Evolutionary conservation across 768 basidiomycete genomes (phyloP), one percentile per base, ranked within the genome.

Genomic region (Termitomyces sp.): DNA sequence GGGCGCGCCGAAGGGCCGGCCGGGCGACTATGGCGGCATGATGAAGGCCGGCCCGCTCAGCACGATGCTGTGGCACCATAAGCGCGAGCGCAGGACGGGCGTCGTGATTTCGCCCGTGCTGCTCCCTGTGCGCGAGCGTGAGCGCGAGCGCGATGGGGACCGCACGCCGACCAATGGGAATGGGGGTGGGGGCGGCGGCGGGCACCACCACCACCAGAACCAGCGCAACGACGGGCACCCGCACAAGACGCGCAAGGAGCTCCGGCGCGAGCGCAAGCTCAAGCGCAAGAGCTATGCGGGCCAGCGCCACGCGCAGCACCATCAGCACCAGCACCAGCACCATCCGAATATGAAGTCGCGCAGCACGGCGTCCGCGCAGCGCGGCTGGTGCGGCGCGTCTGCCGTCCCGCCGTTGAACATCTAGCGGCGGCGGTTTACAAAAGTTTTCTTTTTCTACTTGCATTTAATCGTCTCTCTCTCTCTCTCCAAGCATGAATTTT

Each of bases 221-320:
- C 74, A 77, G 41, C 68, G 66, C n/a, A 67, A 75, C 8, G 69
- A 75, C 41, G 66, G 76, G 9, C 67, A 74, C 34, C 68, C 75
- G 12, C 72, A 75, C 60, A 87, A 87, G 72, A 81, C 66, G 48
- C 78, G 83, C 59, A 86, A 85, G 68, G 87, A 90, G 72, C 71
- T 80, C 60, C 76, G 83, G 63, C 76, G 82, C 65, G 87, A 90
- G 73, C 83, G 82, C 66, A 88, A 86, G 73, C 75, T 81, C 70
- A 85, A 86, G 70, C 78, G 82, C 62, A 81, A 86, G 75, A 78
- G 73, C 70, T 76, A 75, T 66, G n/a, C n/a, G 75, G 73, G 62
- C 68, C 81, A 56, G 4, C 69, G 75, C n/a, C 74, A 79, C 36
- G 70, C 71, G 48, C 77, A 75, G 51, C 79, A 81, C 37, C 79